A percentile compares a stretch with the other conserved stretches of the same genome.
Conservation (phyloP, 73 alveolate species). For the Breviolum minutum region DNA sequence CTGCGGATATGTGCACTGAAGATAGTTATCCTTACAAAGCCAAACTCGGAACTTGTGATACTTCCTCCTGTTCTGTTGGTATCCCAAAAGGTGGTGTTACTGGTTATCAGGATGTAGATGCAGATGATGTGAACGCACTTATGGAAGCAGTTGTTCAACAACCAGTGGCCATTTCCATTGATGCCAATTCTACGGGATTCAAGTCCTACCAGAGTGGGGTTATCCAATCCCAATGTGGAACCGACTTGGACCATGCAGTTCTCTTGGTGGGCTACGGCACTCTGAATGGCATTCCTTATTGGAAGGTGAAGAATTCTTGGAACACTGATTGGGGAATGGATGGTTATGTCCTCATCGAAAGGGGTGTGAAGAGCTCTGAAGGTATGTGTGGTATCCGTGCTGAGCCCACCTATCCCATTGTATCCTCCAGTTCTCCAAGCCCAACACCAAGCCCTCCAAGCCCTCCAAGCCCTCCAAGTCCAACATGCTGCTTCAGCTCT, state of each 20-base stretch:
- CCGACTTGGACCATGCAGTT: constrained; percentile 98
- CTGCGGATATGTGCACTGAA: constrained; percentile 96
- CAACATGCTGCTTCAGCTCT: background rate
- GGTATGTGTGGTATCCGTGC: constrained; percentile 57
- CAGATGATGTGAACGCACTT: constrained; percentile 95
- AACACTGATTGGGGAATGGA: constrained; percentile 96
- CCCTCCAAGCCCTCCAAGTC: background rate
- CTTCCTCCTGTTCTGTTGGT: constrained; percentile 19
- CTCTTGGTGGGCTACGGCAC: constrained; percentile 98
- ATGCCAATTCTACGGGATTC: constrained; percentile 96
- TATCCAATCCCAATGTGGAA: constrained; percentile 86
- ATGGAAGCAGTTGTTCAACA: constrained; percentile 95
- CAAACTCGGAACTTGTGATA: constrained; percentile 95
- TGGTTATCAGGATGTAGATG: constrained; percentile 96
- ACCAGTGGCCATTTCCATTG: constrained; percentile 97
- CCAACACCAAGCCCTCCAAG: background rate
- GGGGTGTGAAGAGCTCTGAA: background rate
- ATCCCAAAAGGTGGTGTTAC: constrained; percentile 95
- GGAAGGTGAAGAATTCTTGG: constrained; percentile 98
- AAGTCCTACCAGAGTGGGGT: constrained; percentile 96
- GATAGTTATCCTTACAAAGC: constrained; percentile 96
- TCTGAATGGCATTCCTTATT: constrained; percentile 97
- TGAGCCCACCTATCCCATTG: constrained; percentile 14
- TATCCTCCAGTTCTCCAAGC: background rate
- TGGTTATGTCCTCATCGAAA: constrained; percentile 31